These are phyloP conservation scores for Psilocybe azurescens DNA, from an alignment of 768 basidiomycete species.

Conservation along the genomic window DNA sequence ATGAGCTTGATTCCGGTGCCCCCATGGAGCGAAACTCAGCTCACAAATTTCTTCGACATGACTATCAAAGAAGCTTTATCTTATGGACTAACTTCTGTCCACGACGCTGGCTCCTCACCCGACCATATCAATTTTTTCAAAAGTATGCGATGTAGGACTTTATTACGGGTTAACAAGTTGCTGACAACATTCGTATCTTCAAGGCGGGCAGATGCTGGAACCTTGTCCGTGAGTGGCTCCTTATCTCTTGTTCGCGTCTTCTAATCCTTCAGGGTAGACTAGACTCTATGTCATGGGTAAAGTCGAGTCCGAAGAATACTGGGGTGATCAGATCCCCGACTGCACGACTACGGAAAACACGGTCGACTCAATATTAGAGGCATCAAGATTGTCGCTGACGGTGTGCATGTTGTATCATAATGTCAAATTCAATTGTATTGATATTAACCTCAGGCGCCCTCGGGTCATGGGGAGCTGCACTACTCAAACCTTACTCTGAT, in stretches of 20 bases:
- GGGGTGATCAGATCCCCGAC: conserved; percentile 64
- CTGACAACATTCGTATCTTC: conserved; percentile 6
- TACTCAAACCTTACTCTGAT: conserved; percentile 85
- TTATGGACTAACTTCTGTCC: conserved; percentile 86
- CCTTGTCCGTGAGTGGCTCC: conserved; percentile 62
- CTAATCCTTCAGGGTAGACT: conserved; percentile 43
- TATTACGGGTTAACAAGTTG: background rate
- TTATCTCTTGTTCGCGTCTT: background rate
- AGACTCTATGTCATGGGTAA: conserved; percentile 68
- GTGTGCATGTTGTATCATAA: conserved; percentile 34
- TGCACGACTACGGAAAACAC: conserved; percentile 63
- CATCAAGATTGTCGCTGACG: conserved; percentile 82
- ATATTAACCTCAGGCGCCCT: conserved; percentile 67
- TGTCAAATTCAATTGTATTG: background rate
- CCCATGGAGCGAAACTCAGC: conserved; percentile 61
- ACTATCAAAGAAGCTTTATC: conserved; percentile 73
- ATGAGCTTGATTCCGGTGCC: conserved; percentile 78
- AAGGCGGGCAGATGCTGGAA: conserved; percentile 72
- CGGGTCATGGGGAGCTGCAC: conserved; percentile 91
- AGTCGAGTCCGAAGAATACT: conserved; percentile 59
- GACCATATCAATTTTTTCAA: conserved; percentile 66
- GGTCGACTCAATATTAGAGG: conserved; percentile 62
- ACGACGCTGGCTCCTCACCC: conserved; percentile 72
- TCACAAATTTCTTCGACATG: conserved; percentile 62
- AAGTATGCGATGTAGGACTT: conserved; percentile 44